Evolutionary conservation across 2,329 filamentous ascomycete genomes (phyloP).

Genomic region (Colletotrichum magnum): DNA sequence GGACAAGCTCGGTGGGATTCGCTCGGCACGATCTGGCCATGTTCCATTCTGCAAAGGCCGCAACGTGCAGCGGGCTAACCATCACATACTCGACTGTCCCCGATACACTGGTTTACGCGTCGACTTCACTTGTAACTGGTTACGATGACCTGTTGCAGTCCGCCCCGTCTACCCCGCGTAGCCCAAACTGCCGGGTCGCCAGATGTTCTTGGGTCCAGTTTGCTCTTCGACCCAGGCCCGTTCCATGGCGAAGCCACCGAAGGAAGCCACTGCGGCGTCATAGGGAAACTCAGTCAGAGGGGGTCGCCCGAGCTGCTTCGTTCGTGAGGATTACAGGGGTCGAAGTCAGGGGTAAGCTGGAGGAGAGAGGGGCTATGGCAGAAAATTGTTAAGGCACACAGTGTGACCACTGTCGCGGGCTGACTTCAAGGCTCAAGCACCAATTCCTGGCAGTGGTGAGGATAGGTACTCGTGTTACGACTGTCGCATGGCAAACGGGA

Average conservation of each 20-base stretch:
- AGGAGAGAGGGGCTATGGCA: constrained; percentile 16
- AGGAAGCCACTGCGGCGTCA: constrained; percentile 14
- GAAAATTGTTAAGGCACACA: constrained; percentile 19
- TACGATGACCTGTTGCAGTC: neutral
- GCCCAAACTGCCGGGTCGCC: constrained; percentile 27
- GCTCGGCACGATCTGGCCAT: neutral
- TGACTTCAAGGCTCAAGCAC: neutral
- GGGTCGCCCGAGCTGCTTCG: constrained; percentile 13
- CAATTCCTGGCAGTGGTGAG: neutral
- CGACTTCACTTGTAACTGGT: neutral
- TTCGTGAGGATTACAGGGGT: constrained; percentile 22
- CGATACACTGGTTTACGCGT: too few species aligned
- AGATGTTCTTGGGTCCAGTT: constrained; percentile 1
- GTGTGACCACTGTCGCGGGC: constrained; percentile 3
- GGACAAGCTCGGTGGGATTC: neutral
- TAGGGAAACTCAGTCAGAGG: neutral
- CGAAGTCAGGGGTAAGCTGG: constrained; percentile 20
- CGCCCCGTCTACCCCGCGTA: constrained; percentile 10
- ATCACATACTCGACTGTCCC: neutral
- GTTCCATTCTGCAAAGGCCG: neutral
- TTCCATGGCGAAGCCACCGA: constrained; percentile 10
- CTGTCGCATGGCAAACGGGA: too few species aligned
- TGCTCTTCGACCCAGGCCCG: constrained; percentile 1
- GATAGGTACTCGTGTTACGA: neutral
- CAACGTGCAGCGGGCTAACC: neutral